These are phyloP conservation scores for Kipferlia bialata DNA, from an alignment of 78 protist genomes.

Conservation along the genomic window DNA sequence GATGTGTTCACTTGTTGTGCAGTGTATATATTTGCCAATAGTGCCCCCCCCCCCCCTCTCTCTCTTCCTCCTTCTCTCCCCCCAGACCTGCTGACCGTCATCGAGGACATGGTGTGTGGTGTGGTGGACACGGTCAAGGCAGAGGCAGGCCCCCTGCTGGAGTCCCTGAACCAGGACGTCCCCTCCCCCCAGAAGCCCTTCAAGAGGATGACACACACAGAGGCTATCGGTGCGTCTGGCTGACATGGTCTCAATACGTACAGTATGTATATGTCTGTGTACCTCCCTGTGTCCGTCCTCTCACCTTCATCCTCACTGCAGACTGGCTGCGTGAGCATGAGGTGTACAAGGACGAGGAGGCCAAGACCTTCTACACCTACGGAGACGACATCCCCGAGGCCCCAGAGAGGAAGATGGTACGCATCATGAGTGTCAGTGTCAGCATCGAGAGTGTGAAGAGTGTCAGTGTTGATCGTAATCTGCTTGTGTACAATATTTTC, in stretches of 20 bases:
- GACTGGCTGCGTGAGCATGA: conserved; percentile 14
- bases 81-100: conserved; percentile 48
- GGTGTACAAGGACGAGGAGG: background rate
- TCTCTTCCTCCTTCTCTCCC: too few relatives aligned
- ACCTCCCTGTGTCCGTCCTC: background rate
- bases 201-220: conserved; percentile 64
- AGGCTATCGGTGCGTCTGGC: conserved; percentile 70
- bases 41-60: too few relatives aligned
- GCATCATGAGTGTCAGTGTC: too few relatives aligned
- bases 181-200: conserved; percentile 64
- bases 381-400: conserved; percentile 87
- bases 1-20: too few relatives aligned
- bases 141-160: conserved; percentile 26
- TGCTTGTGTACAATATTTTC: too few relatives aligned
- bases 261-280: conserved; percentile 8
- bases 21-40: too few relatives aligned
- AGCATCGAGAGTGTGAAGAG: too few relatives aligned
- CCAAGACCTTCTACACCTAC: too few relatives aligned
- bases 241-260: conserved; percentile 48
- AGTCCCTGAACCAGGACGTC: conserved; percentile 49
- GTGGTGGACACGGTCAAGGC: conserved; percentile 33
- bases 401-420: conserved; percentile 81
- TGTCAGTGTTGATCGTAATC: too few relatives aligned
- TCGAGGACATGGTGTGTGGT: conserved; percentile 56
- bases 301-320: background rate